Percentiles rank a stretch among this genome's conserved stretches.
phyloP scores from a whole-genome alignment of 2,329 filamentous ascomycete genomes.

The Blastomyces gilchristii region DNA sequence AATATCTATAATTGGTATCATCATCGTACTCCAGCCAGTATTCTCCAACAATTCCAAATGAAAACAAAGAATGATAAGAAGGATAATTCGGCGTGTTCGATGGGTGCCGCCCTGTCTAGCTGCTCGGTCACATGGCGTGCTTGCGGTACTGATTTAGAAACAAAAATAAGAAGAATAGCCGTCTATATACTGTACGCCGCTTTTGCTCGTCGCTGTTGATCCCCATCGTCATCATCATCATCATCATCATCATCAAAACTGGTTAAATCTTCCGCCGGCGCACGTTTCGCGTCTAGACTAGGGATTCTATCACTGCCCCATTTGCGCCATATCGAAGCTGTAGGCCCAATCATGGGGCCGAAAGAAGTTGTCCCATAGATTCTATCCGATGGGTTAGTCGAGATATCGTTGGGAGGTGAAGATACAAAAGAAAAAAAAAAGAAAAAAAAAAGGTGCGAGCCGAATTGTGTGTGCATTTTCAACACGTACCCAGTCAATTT shows the following conservation, averaged over 20 bases:
- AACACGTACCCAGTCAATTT: slow-evolving; percentile 5
- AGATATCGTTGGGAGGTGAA: background rate
- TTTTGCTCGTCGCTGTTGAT: background rate
- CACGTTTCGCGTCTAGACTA: background rate
- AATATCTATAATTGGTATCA: background rate
- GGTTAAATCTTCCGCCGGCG: background rate
- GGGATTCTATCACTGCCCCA: background rate
- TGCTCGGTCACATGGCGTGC: background rate
- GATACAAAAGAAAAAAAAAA: background rate
- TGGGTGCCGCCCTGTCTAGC: background rate
- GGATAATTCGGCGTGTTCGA: too few species aligned
- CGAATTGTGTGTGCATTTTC: background rate
- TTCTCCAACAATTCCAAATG: background rate
- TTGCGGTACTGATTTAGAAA: background rate
- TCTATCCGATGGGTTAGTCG: background rate
- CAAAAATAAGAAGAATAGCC: background rate
- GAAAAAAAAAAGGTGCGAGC: background rate
- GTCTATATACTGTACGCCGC: background rate
- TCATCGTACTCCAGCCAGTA: background rate
- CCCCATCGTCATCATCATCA: background rate
- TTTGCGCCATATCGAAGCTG: background rate
- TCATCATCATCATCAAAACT: background rate
- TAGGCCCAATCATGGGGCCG: background rate
- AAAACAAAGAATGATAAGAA: background rate
- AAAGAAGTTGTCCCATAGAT: slow-evolving; percentile 2